phyloP scores from a whole-genome alignment of 2,329 filamentous ascomycete species.

The Knufia petricola region DNA sequence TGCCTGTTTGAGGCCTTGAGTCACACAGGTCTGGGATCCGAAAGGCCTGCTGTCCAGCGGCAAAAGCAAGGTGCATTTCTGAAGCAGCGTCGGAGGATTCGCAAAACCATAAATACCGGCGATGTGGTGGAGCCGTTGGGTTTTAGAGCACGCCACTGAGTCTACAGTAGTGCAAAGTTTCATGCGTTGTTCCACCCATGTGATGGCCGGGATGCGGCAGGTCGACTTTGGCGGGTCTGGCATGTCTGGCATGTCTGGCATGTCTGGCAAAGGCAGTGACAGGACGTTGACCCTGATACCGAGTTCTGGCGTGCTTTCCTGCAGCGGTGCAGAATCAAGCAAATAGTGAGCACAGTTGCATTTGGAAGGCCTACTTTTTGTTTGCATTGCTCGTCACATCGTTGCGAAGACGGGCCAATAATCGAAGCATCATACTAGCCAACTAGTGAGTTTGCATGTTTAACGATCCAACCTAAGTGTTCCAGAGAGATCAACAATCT shows the following conservation, averaged over 20 bases:
- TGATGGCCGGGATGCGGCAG: not conserved
- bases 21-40: not conserved
- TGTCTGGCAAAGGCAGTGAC: not conserved
- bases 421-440: slow-evolving; percentile 1
- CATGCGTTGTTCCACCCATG: slow-evolving; percentile 3
- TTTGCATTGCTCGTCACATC: not conserved
- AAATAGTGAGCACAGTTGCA: not conserved
- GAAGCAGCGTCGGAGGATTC: not conserved
- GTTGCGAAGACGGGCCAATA: no score
- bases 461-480: no score
- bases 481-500: not conserved
- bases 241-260: not conserved
- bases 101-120: not conserved
- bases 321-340: not conserved
- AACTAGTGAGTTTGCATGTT: not conserved
- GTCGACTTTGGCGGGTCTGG: not conserved
- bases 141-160: not conserved
- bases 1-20: slow-evolving; percentile 1
- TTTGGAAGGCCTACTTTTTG: not conserved
- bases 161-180: not conserved
- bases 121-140: not conserved
- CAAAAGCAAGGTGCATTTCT: not conserved
- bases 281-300: not conserved
- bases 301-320: not conserved
- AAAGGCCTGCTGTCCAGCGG: not conserved